Base-by-base conservation (phyloP, 2,329 filamentous ascomycete genomes). In the Venturia effusa region DNA sequence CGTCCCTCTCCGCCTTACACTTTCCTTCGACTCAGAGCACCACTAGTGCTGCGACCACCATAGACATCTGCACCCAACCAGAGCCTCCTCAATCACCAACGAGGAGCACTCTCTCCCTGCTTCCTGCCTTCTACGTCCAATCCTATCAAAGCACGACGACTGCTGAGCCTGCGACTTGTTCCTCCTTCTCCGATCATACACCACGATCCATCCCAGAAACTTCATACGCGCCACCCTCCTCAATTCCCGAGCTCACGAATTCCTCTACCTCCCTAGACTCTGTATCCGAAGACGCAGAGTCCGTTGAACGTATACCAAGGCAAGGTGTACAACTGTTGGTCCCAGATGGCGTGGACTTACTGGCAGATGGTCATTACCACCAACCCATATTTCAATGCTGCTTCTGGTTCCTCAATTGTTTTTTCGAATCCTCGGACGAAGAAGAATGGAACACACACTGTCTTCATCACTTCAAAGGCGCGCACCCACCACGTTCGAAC, bases 341-440 rank as follows among this genome's bases (percentile, higher is more conserved):
- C 19, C 61, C 48, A 22, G 48, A 63, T 41, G 48, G 61, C 24
- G 32, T 51, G 10, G 48, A 40, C 5, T 11, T 57, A 19, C 41
- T 39, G 17, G 27, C 27, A 39, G n/a, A 45, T 17, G 22, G 13
- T 5, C 34, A 24, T 15, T 48, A 40, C 51, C 45, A 22, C 48
- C 61, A 41, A 27, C 19, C 34, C 22, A 51, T 24, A 51, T 57
- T 55, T 30, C 27, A 45, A 32, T 63, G 61, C 61, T 37, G 13
- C 37, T 63, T 63, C 61, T 63, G 19, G 27, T 63, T 63, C 61
- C 32, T 63, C 7, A 55, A 41, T 34, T 63, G 61, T 34, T 30
- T 6, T 30, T 39, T 37, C 40, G 45, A 45, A 19, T 37, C 48
- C n/a, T 7, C 27, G 27, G 22, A 63, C 45, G 51, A 63, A 48